Percentiles rank a stretch among this genome's conserved stretches.
These are phyloP conservation scores for Neonectria neomacrospora DNA, from an alignment of 2,329 filamentous ascomycete species.

Conservation along the genomic window DNA sequence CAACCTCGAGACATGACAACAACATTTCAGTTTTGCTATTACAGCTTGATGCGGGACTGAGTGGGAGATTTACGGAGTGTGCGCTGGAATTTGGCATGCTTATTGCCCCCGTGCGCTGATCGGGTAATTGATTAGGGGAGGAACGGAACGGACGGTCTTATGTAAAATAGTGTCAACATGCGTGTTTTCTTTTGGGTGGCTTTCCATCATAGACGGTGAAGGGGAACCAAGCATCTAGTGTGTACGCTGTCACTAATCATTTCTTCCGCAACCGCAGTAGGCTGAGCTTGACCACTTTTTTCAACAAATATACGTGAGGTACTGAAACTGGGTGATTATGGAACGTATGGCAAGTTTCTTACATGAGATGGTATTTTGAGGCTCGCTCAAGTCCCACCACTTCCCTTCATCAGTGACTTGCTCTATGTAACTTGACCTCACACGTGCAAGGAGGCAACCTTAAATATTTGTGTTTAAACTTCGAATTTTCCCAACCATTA, in stretches of 20 bases:
- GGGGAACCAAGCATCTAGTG: constrained; percentile 55
- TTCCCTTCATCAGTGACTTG: background rate
- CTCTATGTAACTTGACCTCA: background rate
- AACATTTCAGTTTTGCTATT: constrained; percentile 40
- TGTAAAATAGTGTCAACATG: constrained; percentile 64
- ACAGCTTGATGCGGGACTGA: constrained; percentile 26
- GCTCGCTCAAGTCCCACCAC: background rate
- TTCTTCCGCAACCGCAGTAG: constrained; percentile 25
- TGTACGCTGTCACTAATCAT: constrained; percentile 53
- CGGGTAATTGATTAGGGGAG: constrained; percentile 40
- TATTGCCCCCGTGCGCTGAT: constrained; percentile 37
- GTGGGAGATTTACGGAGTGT: constrained; percentile 38
- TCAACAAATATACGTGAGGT: background rate
- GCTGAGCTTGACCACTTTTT: background rate
- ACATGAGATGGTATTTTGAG: background rate
- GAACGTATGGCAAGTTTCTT: background rate
- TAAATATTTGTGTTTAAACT: background rate
- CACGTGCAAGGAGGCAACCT: background rate
- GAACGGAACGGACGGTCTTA: constrained; percentile 48
- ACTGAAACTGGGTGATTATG: too few relatives aligned
- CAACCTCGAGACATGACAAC: constrained; percentile 39
- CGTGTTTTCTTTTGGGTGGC: constrained; percentile 53
- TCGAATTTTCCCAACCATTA: background rate
- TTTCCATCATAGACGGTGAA: constrained; percentile 61
- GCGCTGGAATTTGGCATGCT: constrained; percentile 39